phyloP scores from a whole-genome alignment of 768 basidiomycete genomes.

The Leccinum aurantiacum region DNA sequence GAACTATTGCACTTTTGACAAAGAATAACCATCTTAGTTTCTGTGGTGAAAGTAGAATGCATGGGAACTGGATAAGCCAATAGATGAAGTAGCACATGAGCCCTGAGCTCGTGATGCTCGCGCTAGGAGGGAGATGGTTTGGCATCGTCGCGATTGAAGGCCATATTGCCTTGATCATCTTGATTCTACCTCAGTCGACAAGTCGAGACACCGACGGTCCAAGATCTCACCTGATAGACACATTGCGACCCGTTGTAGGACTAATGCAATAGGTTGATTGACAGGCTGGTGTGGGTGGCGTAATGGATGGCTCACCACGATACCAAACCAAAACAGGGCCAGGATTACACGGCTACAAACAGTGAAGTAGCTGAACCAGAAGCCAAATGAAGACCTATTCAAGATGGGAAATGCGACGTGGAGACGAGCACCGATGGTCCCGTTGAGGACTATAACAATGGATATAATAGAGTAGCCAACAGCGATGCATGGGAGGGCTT shows the following conservation, averaged over 20 bases:
- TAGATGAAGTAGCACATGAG: conserved; percentile 75
- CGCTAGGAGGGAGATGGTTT: conserved; percentile 56
- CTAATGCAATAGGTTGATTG: conserved; percentile 25
- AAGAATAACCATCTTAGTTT: conserved; percentile 78
- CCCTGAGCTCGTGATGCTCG: conserved; percentile 67
- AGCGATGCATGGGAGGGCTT: conserved; percentile 68
- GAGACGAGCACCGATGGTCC: conserved; percentile 75
- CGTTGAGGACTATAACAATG: conserved; percentile 74
- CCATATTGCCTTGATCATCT: conserved; percentile 84
- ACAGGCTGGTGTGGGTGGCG: not conserved
- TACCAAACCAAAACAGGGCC: conserved; percentile 82
- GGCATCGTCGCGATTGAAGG: conserved; percentile 64
- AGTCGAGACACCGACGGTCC: not conserved
- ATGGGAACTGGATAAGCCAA: conserved; percentile 75
- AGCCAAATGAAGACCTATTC: conserved; percentile 83
- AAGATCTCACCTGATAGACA: conserved; percentile 53
- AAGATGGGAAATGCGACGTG: conserved; percentile 76
- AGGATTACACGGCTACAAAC: conserved; percentile 76
- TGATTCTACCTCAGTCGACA: not conserved
- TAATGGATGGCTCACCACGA: conserved; percentile 46
- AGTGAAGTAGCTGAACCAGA: conserved; percentile 87
- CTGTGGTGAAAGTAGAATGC: conserved; percentile 76
- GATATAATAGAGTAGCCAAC: conserved; percentile 74
- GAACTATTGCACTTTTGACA: conserved; percentile 63
- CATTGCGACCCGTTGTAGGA: conserved; percentile 66